Percentiles rank a stretch among this genome's conserved stretches.
These are phyloP conservation scores for Lyophyllum semitale DNA, from an alignment of 768 basidiomycete genomes.

Conservation along the genomic window DNA sequence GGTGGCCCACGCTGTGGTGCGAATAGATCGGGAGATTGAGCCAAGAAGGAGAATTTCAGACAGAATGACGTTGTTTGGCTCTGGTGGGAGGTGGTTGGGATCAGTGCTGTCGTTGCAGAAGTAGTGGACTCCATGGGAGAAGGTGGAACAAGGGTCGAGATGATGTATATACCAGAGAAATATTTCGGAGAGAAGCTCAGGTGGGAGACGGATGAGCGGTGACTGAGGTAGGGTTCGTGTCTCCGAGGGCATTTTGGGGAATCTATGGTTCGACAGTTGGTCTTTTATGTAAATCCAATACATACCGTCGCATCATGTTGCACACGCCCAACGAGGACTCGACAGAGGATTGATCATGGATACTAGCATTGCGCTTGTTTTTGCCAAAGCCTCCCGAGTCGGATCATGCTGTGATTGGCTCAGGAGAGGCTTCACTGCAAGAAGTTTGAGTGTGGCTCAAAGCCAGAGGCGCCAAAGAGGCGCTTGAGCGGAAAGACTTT, in stretches of 20 bases:
- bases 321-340: no score
- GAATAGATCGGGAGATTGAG: constrained; percentile 5
- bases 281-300: no score
- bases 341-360: no score
- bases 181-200: constrained; percentile 14
- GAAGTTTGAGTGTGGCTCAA: no score
- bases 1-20: constrained; percentile 5
- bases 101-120: neutral
- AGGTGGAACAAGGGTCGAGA: neutral
- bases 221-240: neutral
- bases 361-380: no score
- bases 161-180: constrained; percentile 4
- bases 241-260: neutral
- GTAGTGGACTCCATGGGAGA: neutral
- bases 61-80: neutral
- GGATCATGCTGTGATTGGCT: no score
- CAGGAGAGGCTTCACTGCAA: no score
- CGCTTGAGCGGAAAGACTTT: no score
- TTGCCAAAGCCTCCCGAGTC: no score
- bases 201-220: constrained; percentile 6
- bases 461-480: no score
- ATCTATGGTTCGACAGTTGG: no score
- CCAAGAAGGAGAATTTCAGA: constrained; percentile 8
- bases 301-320: no score
- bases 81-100: neutral